phyloP scores from a whole-genome alignment of 2,329 filamentous ascomycete species.

The Paecilomyces variotii region DNA sequence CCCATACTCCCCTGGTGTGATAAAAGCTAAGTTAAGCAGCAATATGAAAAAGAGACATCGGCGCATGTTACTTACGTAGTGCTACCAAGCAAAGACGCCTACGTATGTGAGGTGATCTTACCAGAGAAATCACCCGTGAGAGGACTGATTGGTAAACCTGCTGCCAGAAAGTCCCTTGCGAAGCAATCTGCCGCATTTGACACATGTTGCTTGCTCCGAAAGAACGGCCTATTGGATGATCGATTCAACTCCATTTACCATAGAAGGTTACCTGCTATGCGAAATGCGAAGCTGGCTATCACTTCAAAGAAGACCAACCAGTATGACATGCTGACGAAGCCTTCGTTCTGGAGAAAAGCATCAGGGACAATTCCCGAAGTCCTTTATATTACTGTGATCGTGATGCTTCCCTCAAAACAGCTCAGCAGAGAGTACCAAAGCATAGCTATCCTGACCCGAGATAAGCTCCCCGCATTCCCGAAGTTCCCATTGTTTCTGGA shows the following conservation, averaged over 20 bases:
- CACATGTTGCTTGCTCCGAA: constrained; percentile 62
- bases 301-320: constrained; percentile 64
- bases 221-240: constrained; percentile 60
- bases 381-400: constrained; percentile 57
- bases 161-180: constrained; percentile 64
- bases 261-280: constrained; percentile 67
- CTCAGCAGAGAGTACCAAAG: constrained; percentile 55
- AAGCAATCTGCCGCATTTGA: constrained; percentile 87
- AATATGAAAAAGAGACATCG: constrained; percentile 40
- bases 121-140: constrained; percentile 66
- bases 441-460: constrained; percentile 63
- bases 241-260: constrained; percentile 65
- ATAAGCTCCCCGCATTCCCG: constrained; percentile 56
- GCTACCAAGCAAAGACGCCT: constrained; percentile 49
- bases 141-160: constrained; percentile 55
- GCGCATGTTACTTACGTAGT: constrained; percentile 55
- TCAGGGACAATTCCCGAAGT: constrained; percentile 39
- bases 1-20: background rate
- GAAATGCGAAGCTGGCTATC: constrained; percentile 81
- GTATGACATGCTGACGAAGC: constrained; percentile 75
- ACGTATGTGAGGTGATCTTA: constrained; percentile 69
- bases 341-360: constrained; percentile 57
- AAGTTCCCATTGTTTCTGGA: constrained; percentile 66
- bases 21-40: constrained; percentile 18
- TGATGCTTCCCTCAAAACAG: constrained; percentile 48